These are phyloP conservation scores for Fusarium humuli DNA, from an alignment of 2,329 filamentous ascomycete genomes.

Conservation along the genomic window DNA sequence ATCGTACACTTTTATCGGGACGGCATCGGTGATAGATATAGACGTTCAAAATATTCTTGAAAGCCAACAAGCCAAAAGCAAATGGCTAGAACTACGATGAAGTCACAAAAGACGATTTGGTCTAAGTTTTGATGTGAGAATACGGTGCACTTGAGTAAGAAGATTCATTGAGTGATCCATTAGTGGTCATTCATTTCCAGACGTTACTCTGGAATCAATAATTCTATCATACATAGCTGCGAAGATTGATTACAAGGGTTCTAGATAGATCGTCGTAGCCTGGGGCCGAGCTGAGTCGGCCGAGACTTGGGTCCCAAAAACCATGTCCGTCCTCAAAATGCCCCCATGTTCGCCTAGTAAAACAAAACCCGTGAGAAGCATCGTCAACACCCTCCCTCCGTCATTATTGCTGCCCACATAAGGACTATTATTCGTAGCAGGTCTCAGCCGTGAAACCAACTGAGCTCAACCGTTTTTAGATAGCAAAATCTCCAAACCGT, in stretches of 20 bases:
- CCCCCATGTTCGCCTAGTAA: slow-evolving; percentile 47
- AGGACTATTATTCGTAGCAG: slow-evolving; percentile 42
- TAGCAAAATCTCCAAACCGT: slow-evolving; percentile 43
- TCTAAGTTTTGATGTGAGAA: background rate
- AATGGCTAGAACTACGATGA: slow-evolving; percentile 8
- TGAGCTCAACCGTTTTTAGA: slow-evolving; percentile 32
- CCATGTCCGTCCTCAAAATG: slow-evolving; percentile 47
- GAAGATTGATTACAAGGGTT: slow-evolving; percentile 49
- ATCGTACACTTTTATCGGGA: background rate
- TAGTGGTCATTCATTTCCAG: slow-evolving; percentile 38
- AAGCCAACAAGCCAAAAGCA: background rate
- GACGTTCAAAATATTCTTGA: background rate
- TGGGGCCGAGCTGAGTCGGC: slow-evolving; percentile 38
- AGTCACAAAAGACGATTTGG: background rate
- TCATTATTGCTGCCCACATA: slow-evolving; percentile 49
- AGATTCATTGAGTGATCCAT: slow-evolving; percentile 15
- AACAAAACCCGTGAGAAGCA: slow-evolving; percentile 46
- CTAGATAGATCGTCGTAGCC: slow-evolving; percentile 48
- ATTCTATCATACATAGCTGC: slow-evolving; percentile 48
- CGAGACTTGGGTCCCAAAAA: slow-evolving; percentile 47
- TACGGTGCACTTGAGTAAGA: background rate
- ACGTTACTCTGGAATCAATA: slow-evolving; percentile 27
- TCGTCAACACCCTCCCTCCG: slow-evolving; percentile 47
- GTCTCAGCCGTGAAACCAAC: slow-evolving; percentile 29
- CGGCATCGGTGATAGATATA: background rate